Percentiles rank a stretch among this genome's conserved stretches.
Evolutionary conservation across 768 basidiomycete genomes (phyloP).

Genomic region (Sporobolomyces roseus): DNA sequence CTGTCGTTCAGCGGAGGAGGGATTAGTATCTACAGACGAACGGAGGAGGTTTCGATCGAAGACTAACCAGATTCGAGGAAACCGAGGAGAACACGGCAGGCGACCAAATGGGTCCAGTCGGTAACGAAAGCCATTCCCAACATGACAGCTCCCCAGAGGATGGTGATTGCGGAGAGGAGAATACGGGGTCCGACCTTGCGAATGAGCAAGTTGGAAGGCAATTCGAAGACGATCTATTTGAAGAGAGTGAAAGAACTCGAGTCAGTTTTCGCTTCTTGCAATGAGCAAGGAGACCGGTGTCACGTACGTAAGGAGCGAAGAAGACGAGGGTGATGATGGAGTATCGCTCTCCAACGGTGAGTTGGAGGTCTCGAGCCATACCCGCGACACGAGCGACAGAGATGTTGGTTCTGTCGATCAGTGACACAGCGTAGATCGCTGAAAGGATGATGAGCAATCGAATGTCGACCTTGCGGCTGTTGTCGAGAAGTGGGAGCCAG

Average conservation of each 20-base stretch:
- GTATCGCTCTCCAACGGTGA: slow-evolving; percentile 47
- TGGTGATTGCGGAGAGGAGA: slow-evolving; percentile 21
- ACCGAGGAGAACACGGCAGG: slow-evolving; percentile 46
- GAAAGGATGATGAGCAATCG: slow-evolving; percentile 29
- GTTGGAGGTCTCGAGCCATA: slow-evolving; percentile 27
- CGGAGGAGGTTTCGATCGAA: too few relatives aligned
- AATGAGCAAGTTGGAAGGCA: slow-evolving; percentile 46
- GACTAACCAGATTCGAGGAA: slow-evolving; percentile 41
- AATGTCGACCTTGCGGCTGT: slow-evolving; percentile 33
- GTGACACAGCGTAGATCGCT: slow-evolving; percentile 30
- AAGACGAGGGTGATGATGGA: slow-evolving; percentile 29
- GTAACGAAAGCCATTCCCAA: slow-evolving; percentile 45
- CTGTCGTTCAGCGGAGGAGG: slow-evolving; percentile 3
- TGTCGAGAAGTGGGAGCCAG: too few relatives aligned
- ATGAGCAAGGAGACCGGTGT: slow-evolving; percentile 15
- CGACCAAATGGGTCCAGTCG: slow-evolving; percentile 45
- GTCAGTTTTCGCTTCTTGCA: background rate
- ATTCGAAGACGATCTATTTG: slow-evolving; percentile 37
- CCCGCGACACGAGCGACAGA: slow-evolving; percentile 21
- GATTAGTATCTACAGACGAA: background rate
- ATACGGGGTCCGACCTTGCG: slow-evolving; percentile 43
- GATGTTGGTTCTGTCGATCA: slow-evolving; percentile 40
- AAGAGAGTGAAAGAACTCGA: slow-evolving; percentile 34
- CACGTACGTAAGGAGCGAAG: background rate
- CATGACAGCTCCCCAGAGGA: slow-evolving; percentile 44